Evolutionary conservation across 2,329 filamentous ascomycete species (phyloP).

Genomic region (Epichloe scottii): DNA sequence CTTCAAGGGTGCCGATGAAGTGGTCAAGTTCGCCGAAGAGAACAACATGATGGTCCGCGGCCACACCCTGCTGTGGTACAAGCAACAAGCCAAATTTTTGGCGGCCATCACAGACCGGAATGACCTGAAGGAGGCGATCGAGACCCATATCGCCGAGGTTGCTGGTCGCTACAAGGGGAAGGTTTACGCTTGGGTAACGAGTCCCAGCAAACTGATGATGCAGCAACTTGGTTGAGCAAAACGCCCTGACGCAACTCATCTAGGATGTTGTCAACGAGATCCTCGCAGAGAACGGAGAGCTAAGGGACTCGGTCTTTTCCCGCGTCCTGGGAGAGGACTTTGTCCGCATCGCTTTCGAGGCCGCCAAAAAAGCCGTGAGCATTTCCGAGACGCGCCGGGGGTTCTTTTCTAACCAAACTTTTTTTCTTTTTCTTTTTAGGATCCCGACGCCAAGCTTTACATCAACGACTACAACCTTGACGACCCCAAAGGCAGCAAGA

Average conservation of each 20-base stretch:
- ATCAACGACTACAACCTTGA: conserved; percentile 68
- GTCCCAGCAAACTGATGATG: neutral
- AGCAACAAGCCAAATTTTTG: too few relatives aligned
- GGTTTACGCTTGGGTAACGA: neutral
- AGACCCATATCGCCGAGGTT: neutral
- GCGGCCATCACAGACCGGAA: neutral
- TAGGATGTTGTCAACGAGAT: conserved; percentile 2
- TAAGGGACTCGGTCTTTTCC: conserved; percentile 52
- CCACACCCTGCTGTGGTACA: neutral
- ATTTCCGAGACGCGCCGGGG: neutral
- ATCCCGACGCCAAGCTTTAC: conserved; percentile 57
- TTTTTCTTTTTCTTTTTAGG: conserved; percentile 14
- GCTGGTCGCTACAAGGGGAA: neutral
- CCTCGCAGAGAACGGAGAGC: conserved; percentile 45
- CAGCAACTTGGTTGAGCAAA: too few relatives aligned
- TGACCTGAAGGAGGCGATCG: neutral
- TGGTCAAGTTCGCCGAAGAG: neutral
- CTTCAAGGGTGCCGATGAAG: conserved; percentile 22
- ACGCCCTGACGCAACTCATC: neutral
- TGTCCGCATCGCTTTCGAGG: conserved; percentile 56
- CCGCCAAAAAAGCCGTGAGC: conserved; percentile 42
- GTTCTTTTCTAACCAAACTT: too few relatives aligned
- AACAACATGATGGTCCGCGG: neutral
- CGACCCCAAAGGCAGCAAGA: conserved; percentile 45
- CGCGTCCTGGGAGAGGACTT: conserved; percentile 58